phyloP scores from a whole-genome alignment of 805 yeast species.

The Ogataea polymorpha region DNA sequence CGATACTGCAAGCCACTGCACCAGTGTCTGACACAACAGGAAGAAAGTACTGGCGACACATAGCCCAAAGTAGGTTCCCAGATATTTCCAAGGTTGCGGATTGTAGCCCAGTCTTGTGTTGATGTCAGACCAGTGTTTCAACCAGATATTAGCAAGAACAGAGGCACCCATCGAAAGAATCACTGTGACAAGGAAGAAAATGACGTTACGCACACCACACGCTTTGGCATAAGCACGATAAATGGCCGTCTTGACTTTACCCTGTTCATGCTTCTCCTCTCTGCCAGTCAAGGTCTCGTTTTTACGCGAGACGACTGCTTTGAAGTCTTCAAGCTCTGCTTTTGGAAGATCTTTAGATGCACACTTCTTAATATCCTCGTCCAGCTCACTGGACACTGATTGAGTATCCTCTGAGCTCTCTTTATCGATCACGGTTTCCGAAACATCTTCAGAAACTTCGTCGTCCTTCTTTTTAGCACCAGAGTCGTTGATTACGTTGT shows the following conservation, averaged over 20 bases:
- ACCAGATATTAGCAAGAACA: constrained; percentile 82
- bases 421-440: constrained; percentile 16
- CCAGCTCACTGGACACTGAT: constrained; percentile 20
- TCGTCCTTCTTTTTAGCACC: constrained; percentile 42
- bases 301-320: constrained; percentile 34
- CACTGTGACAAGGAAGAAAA: constrained; percentile 52
- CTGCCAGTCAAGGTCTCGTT: constrained; percentile 41
- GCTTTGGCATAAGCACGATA: constrained; percentile 84
- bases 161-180: constrained; percentile 56
- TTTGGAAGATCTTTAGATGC: constrained; percentile 48
- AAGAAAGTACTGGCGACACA: constrained; percentile 67
- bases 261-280: constrained; percentile 86
- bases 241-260: constrained; percentile 86
- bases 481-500: constrained; percentile 56
- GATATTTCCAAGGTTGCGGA: constrained; percentile 67
- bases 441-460: constrained; percentile 13
- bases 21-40: constrained; percentile 60
- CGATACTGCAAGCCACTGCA: constrained; percentile 78
- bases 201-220: constrained; percentile 68
- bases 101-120: constrained; percentile 68
- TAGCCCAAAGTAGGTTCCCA: constrained; percentile 70
- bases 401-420: constrained; percentile 16
- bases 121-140: constrained; percentile 95
- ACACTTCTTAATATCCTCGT: constrained; percentile 31
- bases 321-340: constrained; percentile 55